These are phyloP conservation scores for Postia placenta DNA, from an alignment of 768 basidiomycete genomes.

Conservation along the genomic window DNA sequence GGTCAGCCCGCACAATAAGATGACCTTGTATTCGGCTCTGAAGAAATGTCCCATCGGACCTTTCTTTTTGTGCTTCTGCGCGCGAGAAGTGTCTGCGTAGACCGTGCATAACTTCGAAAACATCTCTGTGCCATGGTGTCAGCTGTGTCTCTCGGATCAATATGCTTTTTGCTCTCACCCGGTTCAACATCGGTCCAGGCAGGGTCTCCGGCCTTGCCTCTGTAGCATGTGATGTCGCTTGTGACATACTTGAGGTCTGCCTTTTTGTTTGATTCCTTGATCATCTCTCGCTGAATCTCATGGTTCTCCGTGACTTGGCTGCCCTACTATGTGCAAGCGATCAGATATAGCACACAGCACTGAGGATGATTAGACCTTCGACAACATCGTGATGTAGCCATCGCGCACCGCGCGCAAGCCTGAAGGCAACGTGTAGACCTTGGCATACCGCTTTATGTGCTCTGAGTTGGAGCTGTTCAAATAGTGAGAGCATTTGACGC, in stretches of 20 bases:
- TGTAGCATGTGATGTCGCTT: conserved; percentile 26
- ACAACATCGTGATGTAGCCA: background rate
- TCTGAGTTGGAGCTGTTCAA: conserved; percentile 30
- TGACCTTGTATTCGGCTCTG: conserved; percentile 30
- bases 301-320: no score
- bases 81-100: conserved; percentile 27
- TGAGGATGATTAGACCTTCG: background rate
- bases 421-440: no score
- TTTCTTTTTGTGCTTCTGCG: conserved; percentile 5
- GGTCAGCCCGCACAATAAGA: conserved; percentile 38
- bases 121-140: conserved; percentile 23
- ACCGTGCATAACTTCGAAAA: conserved; percentile 29
- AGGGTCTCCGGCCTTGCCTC: conserved; percentile 23
- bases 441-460: no score
- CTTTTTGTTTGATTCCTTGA: no score
- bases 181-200: conserved; percentile 29
- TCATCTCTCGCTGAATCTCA: no score
- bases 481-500: conserved; percentile 38
- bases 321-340: no score
- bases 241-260: no score
- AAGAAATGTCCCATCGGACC: conserved; percentile 18
- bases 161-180: conserved; percentile 12
- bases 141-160: no score
- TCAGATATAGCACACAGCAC: no score
- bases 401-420: background rate